Base-by-base conservation (phyloP, 805 yeast genomes). In the Ogataea minuta region DNA sequence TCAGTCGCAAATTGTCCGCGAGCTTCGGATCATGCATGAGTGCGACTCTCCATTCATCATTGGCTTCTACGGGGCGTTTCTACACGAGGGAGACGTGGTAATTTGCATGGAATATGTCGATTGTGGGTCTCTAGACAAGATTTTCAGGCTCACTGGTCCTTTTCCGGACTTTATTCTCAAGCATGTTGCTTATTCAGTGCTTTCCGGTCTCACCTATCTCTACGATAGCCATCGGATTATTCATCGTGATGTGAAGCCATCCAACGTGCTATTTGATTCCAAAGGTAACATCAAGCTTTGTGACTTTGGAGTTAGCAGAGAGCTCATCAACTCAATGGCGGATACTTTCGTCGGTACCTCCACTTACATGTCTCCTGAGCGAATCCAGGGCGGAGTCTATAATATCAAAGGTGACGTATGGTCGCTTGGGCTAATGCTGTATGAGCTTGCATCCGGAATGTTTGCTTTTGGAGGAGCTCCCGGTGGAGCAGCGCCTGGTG, bases 291-390 rank as follows among this genome's bases (percentile, higher is more conserved):
- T 93, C 50, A 93, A 90, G 61, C 71, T 93, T 16, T 90, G 98
- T 64, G 99, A 93, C 63, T 93, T 93, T 67, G 99, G 99, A 15
- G 99, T 93, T 6, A 80, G 90, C 21, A 79, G 96, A 44, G 96
- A 89, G 57, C 71, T 93, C 36, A 85, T 87, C 41, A 89, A 91
- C 62, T 93, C 99, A 1, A 76, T 93, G 43, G 99, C 97, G 0
- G 96, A 93, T 55, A 93, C 99, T 0, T 93, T 93, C 69, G 98
- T 93, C 8, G 99, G 99, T 1, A 93, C 99, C 0, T 88, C 96
- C 1, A 88, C 95, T 0, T 93, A 93, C 59, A 93, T 93, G 95
- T 85, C 96, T 1, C 99, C 99, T 0, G 99, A 93, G 55, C 74
- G 99, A 46, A 91, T 93, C 39, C 96, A 89, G 63, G 99, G 99